Base-by-base conservation (phyloP, 179 eudicot species). In the Nepenthes alata region DNA sequence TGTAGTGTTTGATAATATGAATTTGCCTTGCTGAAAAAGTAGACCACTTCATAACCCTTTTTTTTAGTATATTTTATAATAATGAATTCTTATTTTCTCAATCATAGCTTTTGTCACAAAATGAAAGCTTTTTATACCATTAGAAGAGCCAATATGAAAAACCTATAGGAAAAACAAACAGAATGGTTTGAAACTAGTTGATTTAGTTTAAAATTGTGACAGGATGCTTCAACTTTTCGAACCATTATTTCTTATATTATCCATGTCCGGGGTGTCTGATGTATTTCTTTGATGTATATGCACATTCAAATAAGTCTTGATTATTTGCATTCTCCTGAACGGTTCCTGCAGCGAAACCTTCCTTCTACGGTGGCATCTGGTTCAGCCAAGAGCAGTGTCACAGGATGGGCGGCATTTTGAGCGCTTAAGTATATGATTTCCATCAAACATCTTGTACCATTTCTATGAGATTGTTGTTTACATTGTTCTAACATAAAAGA, bases 341-440 rank as follows among this genome's bases (percentile, higher is more conserved):
- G 53, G 35, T 58, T 76, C 16, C 72, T 25, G 80, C 91, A 93
- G 97, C 78, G 71, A 63, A 85, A 74, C 76, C 97, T 93, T 73
- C 98, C 98, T 38, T 75, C 95, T 0, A 67, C 80, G 57, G 66
- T 81, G 5, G 95, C 83, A 70, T 71, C 95, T 37, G 95, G 81
- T 71, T 65, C 96, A 64, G 68, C 79, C 51, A 84, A 79, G 70
- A 70, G 73, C 68, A 77, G 70, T 66, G 98, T 88, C 60, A 90
- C 98, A 61, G 98, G 98, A 70, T 93, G 98, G 98, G 98, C 98
- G 38, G 98, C 98, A 37, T 91, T 91, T 72, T 91, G 86, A 84
- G 37, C 55, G 57, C 35, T 4, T 5, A 25, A 54, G 36, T 5
- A 54, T 54, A 12, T 15, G 36, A 34, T 15, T 6, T 15, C 8